These are phyloP conservation scores for Backusella psychrophila DNA, from an alignment of 192 early-diverging fungal species.

Conservation along the genomic window DNA sequence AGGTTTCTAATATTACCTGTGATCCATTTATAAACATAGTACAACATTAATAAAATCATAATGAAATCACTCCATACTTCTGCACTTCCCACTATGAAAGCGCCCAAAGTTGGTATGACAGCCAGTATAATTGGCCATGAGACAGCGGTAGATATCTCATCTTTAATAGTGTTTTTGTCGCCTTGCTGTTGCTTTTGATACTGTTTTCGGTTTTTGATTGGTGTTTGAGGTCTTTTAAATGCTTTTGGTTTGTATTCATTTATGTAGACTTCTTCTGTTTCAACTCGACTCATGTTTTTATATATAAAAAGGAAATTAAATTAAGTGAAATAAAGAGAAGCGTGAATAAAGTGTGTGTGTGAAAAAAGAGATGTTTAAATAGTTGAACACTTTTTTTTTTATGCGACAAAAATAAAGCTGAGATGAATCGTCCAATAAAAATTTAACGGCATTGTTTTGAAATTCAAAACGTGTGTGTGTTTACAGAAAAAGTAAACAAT, in stretches of 20 bases:
- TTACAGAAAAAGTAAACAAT: background rate
- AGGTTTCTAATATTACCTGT: slow-evolving; percentile 46
- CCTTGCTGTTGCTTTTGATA: background rate
- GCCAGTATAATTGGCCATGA: slow-evolving; percentile 62
- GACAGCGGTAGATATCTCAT: slow-evolving; percentile 19
- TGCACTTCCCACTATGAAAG: slow-evolving; percentile 55
- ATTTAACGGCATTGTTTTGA: background rate
- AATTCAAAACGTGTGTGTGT: background rate
- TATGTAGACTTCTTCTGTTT: background rate
- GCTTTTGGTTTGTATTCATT: background rate
- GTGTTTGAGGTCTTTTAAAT: slow-evolving; percentile 1
- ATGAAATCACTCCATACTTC: slow-evolving; percentile 62
- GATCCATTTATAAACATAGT: slow-evolving; percentile 60
- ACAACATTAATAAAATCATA: slow-evolving; percentile 55
- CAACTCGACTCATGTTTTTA: background rate
- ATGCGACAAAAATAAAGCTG: background rate
- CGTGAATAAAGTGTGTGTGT: background rate
- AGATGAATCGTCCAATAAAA: background rate
- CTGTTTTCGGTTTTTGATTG: background rate
- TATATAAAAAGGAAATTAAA: background rate
- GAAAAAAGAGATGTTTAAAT: background rate
- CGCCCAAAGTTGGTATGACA: slow-evolving; percentile 54
- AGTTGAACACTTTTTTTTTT: background rate
- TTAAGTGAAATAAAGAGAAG: background rate
- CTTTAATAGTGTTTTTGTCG: background rate